phyloP scores from a whole-genome alignment of 2,329 filamentous ascomycete genomes.

The Lecanicillium sp. region DNA sequence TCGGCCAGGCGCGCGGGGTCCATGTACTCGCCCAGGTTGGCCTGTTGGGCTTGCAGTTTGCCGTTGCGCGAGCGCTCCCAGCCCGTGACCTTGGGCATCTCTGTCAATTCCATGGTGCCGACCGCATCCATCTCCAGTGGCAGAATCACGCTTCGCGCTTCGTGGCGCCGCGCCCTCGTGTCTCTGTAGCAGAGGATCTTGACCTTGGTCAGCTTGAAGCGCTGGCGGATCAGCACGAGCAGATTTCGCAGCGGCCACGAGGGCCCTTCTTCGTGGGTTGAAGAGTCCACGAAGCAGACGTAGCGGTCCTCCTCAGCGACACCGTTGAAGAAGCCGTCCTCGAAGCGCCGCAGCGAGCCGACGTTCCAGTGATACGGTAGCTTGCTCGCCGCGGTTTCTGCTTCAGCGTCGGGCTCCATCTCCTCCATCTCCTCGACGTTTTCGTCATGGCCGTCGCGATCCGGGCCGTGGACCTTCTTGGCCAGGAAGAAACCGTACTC shows the following conservation, averaged over 20 bases:
- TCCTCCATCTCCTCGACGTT: slow-evolving; percentile 20
- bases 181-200: slow-evolving; percentile 91
- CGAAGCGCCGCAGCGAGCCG: slow-evolving; percentile 68
- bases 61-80: slow-evolving; percentile 83
- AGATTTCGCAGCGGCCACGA: slow-evolving; percentile 93
- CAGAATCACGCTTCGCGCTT: slow-evolving; percentile 75
- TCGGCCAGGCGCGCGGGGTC: slow-evolving; percentile 83
- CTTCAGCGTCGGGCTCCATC: slow-evolving; percentile 38
- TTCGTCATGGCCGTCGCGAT: slow-evolving; percentile 19
- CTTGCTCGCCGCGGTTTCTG: slow-evolving; percentile 38
- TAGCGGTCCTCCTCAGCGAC: slow-evolving; percentile 68
- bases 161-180: slow-evolving; percentile 67
- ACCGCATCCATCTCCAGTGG: slow-evolving; percentile 51
- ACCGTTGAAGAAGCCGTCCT: slow-evolving; percentile 78
- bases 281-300: slow-evolving; percentile 85
- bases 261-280: slow-evolving; percentile 79
- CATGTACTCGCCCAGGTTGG: slow-evolving; percentile 88
- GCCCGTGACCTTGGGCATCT: slow-evolving; percentile 85
- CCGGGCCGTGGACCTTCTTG: slow-evolving; percentile 56
- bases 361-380: slow-evolving; percentile 72
- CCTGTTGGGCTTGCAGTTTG: slow-evolving; percentile 71
- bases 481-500: slow-evolving; percentile 96
- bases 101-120: slow-evolving; percentile 36
- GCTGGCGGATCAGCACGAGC: slow-evolving; percentile 73
- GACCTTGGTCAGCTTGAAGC: slow-evolving; percentile 69